These are phyloP conservation scores for Epichloe bromicola DNA, from an alignment of 2,329 filamentous ascomycete species.

Conservation along the genomic window DNA sequence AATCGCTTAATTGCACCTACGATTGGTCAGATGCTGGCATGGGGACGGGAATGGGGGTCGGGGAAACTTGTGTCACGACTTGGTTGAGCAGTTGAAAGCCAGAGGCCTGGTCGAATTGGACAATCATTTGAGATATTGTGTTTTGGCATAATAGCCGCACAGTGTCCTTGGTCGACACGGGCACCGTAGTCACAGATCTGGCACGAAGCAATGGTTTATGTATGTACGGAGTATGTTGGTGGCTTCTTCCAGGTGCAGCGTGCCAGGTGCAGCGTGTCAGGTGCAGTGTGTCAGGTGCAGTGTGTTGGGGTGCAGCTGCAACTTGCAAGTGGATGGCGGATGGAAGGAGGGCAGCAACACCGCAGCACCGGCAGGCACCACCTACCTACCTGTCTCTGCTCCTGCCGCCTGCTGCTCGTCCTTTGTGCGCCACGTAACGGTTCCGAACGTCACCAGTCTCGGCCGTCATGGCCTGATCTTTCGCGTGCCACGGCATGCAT, in stretches of 20 bases:
- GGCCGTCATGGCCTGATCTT: background rate
- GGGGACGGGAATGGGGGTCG: background rate
- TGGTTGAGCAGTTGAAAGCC: too few relatives aligned
- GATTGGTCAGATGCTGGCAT: slow-evolving; percentile 1
- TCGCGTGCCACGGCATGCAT: background rate
- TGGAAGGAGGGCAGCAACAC: too few relatives aligned
- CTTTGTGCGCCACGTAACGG: background rate
- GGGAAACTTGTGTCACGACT: background rate
- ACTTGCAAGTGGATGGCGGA: too few relatives aligned
- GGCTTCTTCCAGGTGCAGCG: background rate
- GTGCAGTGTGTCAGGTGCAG: background rate
- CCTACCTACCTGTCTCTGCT: too few relatives aligned
- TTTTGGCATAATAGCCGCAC: background rate
- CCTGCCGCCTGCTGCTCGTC: background rate
- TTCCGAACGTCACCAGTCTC: background rate
- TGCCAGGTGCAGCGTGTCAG: too few relatives aligned
- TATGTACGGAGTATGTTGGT: too few relatives aligned
- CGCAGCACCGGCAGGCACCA: too few relatives aligned
- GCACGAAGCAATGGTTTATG: background rate
- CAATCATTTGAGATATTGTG: background rate
- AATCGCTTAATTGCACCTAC: background rate
- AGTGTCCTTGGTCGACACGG: background rate
- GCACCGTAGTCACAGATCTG: slow-evolving; percentile 2
- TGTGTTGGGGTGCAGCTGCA: too few relatives aligned
- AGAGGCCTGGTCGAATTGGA: background rate